Conservation (phyloP, 2,329 filamentous ascomycete genomes). For the Rhytidhysteron rufulum region DNA sequence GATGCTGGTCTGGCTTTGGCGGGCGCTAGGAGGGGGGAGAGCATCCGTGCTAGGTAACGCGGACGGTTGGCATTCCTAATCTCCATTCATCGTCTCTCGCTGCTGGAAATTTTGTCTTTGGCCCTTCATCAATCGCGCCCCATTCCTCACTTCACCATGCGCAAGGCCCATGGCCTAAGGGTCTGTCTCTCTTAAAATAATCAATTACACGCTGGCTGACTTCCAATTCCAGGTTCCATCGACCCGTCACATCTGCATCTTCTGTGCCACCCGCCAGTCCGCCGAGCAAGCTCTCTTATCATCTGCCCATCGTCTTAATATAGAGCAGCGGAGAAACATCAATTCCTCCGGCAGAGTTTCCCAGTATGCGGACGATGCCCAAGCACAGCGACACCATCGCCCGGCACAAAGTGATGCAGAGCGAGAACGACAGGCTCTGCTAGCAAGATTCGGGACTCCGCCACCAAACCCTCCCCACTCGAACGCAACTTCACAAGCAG, state of each 20-base stretch:
- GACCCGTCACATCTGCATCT: constrained; percentile 35
- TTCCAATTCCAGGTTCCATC: constrained; percentile 22
- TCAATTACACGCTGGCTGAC: not conserved
- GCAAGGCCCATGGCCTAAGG: constrained; percentile 1
- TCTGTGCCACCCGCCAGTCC: constrained; percentile 31
- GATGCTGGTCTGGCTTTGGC: too few relatives aligned
- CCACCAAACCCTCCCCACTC: not conserved
- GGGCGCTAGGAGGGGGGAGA: too few relatives aligned
- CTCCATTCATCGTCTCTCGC: too few relatives aligned
- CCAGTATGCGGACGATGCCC: constrained; percentile 24
- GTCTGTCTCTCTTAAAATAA: constrained; percentile 11
- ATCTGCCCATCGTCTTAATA: constrained; percentile 7
- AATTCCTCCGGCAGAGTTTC: constrained; percentile 29
- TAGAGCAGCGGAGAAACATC: constrained; percentile 27
- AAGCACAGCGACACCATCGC: constrained; percentile 19
- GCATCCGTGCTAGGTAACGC: too few relatives aligned
- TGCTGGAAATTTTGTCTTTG: not conserved
- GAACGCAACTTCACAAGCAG: not conserved
- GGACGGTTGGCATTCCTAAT: too few relatives aligned
- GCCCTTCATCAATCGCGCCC: not conserved
- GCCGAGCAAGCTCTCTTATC: constrained; percentile 13
- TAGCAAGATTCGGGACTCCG: not conserved
- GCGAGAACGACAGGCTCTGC: not conserved
- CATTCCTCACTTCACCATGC: constrained; percentile 1
- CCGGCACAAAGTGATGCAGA: not conserved